phyloP scores from a whole-genome alignment of 768 basidiomycete genomes.

The Pluteus cervinus region DNA sequence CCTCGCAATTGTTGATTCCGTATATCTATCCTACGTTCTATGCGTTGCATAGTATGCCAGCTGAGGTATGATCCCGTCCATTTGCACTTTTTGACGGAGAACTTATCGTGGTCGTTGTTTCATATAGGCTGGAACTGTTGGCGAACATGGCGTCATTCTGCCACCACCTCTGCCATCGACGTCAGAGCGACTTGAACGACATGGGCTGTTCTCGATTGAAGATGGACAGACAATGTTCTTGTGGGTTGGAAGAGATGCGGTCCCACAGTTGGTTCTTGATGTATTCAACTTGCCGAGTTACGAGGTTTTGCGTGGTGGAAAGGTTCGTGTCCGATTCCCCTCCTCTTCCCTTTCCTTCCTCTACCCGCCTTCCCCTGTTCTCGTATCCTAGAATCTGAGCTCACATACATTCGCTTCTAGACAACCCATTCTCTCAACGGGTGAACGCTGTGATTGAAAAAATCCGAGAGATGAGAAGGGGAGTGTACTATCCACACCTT shows the following conservation, averaged over 20 bases:
- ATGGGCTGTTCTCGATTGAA: conserved; percentile 95
- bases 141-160: conserved; percentile 82
- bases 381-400: too few relatives aligned
- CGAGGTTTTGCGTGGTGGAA: conserved; percentile 87
- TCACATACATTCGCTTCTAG: too few relatives aligned
- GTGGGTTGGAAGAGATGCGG: conserved; percentile 97
- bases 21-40: conserved; percentile 96
- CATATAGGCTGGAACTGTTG: conserved; percentile 79
- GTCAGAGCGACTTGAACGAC: conserved; percentile 91
- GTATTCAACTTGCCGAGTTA: conserved; percentile 90
- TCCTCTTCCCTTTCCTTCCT: too few relatives aligned
- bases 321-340: conserved; percentile 61
- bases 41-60: conserved; percentile 92
- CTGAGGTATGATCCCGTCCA: conserved; percentile 48
- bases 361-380: too few relatives aligned
- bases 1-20: conserved; percentile 85
- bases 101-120: conserved; percentile 8
- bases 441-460: conserved; percentile 93
- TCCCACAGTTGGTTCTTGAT: conserved; percentile 91
- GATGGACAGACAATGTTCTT: conserved; percentile 98
- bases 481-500: conserved; percentile 88
- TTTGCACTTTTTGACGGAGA: conserved; percentile 1
- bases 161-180: conserved; percentile 87
- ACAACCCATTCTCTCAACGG: conserved; percentile 94
- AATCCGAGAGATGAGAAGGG: conserved; percentile 88